phyloP scores from a whole-genome alignment of 345 rosid species.

The Brassica rapa region DNA sequence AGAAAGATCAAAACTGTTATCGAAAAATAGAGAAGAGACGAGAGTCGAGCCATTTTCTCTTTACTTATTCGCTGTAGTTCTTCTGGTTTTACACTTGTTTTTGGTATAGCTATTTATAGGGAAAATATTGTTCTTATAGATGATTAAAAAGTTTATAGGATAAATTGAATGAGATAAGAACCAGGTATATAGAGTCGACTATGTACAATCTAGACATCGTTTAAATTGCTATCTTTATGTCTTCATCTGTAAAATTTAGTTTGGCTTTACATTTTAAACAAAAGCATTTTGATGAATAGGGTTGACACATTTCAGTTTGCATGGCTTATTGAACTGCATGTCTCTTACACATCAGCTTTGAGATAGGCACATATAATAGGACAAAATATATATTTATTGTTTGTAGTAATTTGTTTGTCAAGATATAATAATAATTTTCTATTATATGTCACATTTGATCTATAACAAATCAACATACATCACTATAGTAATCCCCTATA shows the following conservation, averaged over 20 bases:
- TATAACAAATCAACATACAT: not conserved
- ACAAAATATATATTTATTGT: constrained; percentile 1
- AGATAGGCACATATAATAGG: constrained; percentile 24
- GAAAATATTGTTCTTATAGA: not conserved
- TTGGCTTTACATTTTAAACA: constrained; percentile 7
- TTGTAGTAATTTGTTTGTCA: not conserved
- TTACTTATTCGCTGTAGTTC: constrained; percentile 4
- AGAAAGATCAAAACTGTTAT: constrained; percentile 48
- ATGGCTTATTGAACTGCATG: constrained; percentile 33
- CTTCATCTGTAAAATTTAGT: not conserved
- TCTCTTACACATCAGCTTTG: constrained; percentile 38
- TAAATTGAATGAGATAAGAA: constrained; percentile 23
- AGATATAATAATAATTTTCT: not conserved
- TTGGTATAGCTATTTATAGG: constrained; percentile 27
- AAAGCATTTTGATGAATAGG: not conserved
- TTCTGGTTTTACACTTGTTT: constrained; percentile 2
- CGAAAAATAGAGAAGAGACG: constrained; percentile 41
- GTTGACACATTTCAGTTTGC: constrained; percentile 41
- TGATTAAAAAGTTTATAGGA: not conserved
- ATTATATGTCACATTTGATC: not conserved
- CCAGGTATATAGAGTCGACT: constrained; percentile 24
- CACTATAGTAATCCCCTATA: not conserved
- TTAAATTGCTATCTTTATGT: constrained; percentile 15
- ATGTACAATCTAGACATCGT: constrained; percentile 25
- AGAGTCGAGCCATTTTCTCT: constrained; percentile 34